Evolutionary conservation across 768 basidiomycete genomes (phyloP).

Genomic region (Boletus reticulatus): DNA sequence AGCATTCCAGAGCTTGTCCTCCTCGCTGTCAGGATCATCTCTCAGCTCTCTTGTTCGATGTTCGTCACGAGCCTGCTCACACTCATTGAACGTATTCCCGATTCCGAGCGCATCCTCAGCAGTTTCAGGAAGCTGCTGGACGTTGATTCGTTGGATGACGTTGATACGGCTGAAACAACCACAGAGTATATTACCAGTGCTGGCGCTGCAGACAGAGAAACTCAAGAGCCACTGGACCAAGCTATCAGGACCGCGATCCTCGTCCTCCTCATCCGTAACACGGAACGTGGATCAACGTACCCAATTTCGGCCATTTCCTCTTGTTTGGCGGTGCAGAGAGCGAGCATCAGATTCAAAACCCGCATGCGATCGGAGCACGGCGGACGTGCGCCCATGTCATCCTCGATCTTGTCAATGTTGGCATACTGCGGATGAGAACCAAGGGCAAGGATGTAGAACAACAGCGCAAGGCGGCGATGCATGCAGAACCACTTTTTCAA

Average conservation of each 20-base stretch:
- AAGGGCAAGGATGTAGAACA: conserved; percentile 39
- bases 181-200: conserved; percentile 70
- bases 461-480: conserved; percentile 25
- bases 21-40: conserved; percentile 75
- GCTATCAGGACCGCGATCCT: conserved; percentile 75
- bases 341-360: conserved; percentile 29
- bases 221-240: conserved; percentile 52
- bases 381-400: conserved; percentile 79
- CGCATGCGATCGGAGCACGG: conserved; percentile 63
- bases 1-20: conserved; percentile 65
- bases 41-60: conserved; percentile 60
- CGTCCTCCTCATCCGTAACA: conserved; percentile 77
- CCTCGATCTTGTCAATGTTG: conserved; percentile 70
- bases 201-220: conserved; percentile 58
- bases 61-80: conserved; percentile 75
- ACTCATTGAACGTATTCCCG: conserved; percentile 74
- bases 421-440: conserved; percentile 58
- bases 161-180: conserved; percentile 54
- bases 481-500: conserved; percentile 55
- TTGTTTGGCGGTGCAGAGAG: conserved; percentile 66
- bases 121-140: conserved; percentile 72
- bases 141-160: conserved; percentile 59
- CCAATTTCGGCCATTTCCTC: conserved; percentile 86
- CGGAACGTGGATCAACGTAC: conserved; percentile 59
- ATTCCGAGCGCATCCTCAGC: conserved; percentile 81